These are phyloP conservation scores for Russula compacta DNA, from an alignment of 768 basidiomycete species.

Conservation along the genomic window DNA sequence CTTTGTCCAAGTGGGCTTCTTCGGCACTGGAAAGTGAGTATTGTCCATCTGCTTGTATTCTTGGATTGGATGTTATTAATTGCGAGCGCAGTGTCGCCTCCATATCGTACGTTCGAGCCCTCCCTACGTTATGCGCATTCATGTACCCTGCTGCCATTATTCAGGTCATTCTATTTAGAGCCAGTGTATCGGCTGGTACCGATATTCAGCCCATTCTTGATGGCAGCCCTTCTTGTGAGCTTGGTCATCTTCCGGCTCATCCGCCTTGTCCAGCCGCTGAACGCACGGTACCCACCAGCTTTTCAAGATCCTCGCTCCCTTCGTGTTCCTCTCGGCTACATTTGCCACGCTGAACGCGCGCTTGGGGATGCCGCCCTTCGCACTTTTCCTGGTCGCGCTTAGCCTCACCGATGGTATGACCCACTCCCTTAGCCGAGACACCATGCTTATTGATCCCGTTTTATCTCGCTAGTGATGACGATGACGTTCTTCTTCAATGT, in stretches of 20 bases:
- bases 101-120: slow-evolving; percentile 9
- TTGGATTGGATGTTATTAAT: neutral
- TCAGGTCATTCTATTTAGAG: slow-evolving; percentile 83
- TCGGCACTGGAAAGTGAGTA: slow-evolving; percentile 75
- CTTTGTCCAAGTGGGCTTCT: slow-evolving; percentile 82
- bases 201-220: slow-evolving; percentile 77
- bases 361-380: slow-evolving; percentile 66
- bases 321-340: slow-evolving; percentile 60
- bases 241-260: neutral
- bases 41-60: neutral
- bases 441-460: neutral
- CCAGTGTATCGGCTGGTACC: slow-evolving; percentile 84
- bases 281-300: slow-evolving; percentile 33
- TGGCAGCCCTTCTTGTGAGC: slow-evolving; percentile 62
- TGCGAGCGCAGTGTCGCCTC: slow-evolving; percentile 20
- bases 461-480: slow-evolving; percentile 52
- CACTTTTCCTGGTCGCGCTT: slow-evolving; percentile 68
- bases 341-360: slow-evolving; percentile 62
- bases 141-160: slow-evolving; percentile 40
- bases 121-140: neutral
- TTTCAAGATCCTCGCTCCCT: slow-evolving; percentile 78
- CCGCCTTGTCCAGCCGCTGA: neutral
- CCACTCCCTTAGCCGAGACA: neutral
- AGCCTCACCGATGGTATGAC: slow-evolving; percentile 59
- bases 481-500: slow-evolving; percentile 79